phyloP scores from a whole-genome alignment of 192 early-diverging fungal genomes.

The Dimargaris verticillata region DNA sequence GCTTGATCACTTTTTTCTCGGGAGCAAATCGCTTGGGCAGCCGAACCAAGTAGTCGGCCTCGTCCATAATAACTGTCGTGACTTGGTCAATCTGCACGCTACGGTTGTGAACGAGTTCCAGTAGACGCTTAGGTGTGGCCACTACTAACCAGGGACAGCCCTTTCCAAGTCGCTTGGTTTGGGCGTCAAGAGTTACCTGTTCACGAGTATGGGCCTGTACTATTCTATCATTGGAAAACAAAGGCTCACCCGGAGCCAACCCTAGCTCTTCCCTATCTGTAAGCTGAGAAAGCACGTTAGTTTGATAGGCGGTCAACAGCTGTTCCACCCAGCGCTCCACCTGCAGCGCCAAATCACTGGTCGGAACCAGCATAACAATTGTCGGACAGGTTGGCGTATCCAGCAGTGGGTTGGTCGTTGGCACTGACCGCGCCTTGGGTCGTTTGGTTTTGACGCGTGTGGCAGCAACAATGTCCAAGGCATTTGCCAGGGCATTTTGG shows the following conservation, averaged over 20 bases:
- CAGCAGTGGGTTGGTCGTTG: no score
- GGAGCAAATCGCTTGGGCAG: conserved; percentile 17
- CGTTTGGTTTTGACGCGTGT: no score
- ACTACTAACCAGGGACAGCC: conserved; percentile 5
- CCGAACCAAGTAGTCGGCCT: conserved; percentile 20
- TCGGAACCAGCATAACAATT: background rate
- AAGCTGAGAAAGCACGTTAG: background rate
- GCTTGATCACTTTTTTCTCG: conserved; percentile 9
- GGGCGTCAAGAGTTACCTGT: background rate
- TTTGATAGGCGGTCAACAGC: background rate
- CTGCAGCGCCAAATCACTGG: conserved; percentile 3
- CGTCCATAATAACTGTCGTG: conserved; percentile 15
- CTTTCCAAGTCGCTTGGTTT: background rate
- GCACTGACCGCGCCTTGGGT: no score
- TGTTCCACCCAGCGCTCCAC: background rate
- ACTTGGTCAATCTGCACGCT: background rate
- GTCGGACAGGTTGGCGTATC: background rate
- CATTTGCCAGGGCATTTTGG: no score
- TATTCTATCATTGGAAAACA: background rate
- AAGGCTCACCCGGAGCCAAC: background rate
- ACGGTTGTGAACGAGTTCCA: background rate
- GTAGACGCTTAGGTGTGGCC: conserved; percentile 1
- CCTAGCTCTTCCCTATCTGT: background rate
- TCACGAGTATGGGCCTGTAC: background rate
- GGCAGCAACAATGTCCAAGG: no score